Base-by-base conservation (phyloP, 2,329 filamentous ascomycete genomes). In the Penicillium vulpinum region DNA sequence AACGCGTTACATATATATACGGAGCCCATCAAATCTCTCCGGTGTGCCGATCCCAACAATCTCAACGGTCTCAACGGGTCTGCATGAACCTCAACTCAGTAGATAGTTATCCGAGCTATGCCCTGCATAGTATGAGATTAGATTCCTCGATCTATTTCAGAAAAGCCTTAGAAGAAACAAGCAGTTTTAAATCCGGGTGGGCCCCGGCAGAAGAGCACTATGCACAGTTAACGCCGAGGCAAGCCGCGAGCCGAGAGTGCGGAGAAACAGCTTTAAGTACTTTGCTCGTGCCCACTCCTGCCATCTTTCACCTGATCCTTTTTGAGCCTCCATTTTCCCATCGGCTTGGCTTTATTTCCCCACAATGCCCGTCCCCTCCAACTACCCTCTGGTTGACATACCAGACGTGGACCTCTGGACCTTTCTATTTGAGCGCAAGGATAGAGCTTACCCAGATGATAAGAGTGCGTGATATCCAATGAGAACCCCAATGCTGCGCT, bases 381-480 rank as follows among this genome's bases (percentile, higher is more conserved):
- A 78, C 0, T 91, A 87, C 69, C 80, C 85, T 1, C 73, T 80
- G 8, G 67, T 94, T 36, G 79, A 86, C 21, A 87, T 96, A 39
- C 92, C 92, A 0, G 77, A 88, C 64, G 76, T 87, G 54, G 91
- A 95, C 72, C 71, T 96, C 47, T 96, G 90, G 90, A 82, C 81
- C 0, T 86, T 92, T 56, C 77, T 95, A 44, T 92, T 96, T 68
- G 87, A 92, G 65, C 79, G 83, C 56, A 86, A 84, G 63, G 80
- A 88, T 62, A 85, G 77, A 62, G 74, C 77, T 2, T 95, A 85
- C 67, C 80, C 88, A 1, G 88, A 92, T 63, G 81, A 90, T 67
- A 91, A 93, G 79, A 82, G 90, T 91, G 75, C 54, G 75, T 64
- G 26, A 29, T 16, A 35, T 35, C 9, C 5, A 26, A 33, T 39